Base-by-base conservation (phyloP, 2,329 filamentous ascomycete species). In the Fusarium siculi region DNA sequence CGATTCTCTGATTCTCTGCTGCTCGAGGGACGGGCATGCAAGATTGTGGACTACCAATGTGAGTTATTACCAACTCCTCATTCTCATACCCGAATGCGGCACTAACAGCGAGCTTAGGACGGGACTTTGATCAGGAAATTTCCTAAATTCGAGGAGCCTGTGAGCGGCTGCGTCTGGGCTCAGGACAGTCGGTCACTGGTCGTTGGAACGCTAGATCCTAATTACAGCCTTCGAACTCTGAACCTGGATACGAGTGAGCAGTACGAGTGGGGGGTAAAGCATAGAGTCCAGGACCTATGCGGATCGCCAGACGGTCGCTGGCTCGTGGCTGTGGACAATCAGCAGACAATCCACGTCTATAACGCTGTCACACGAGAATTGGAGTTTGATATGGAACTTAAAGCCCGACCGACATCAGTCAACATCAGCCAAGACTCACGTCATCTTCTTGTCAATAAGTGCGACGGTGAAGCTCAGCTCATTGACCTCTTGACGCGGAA, bases 91-190 rank as follows among this genome's bases (percentile, higher is more conserved):
- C 19, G 18, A 19, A 47, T 30, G 21, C 49, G 61, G 54, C 56
- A 43, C 76, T 81, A 64, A 81, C 61, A 57, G 18, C 23, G 12
- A 25, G 46, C 34, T 32, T 43, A 94, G 90, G 89, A 88, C 10
- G 93, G 93, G 1, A 83, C 84, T 43, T 85, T 91, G 49, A 84
- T 94, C 44, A 87, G 89, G 62, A 89, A 86, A 14, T 87, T 96
- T 21, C 87, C 90, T 57, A 88, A 91, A 53, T 95, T 96, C 76
- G 87, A 88, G n/a, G 92, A 97, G 77, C 93, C 95, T 1, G 93
- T 97, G 42, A 97, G 93, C 50, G 92, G 93, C 63, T 97, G 95
- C 66, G 93, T 93, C n/a, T 99, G 96, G 96, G 88, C 93, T 10
- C 88, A 91, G 2, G 93, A 97, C 78, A 92, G 92, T 46, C 85